These are phyloP conservation scores for Cercospora sojina DNA, from an alignment of 2,329 filamentous ascomycete genomes.

Conservation along the genomic window DNA sequence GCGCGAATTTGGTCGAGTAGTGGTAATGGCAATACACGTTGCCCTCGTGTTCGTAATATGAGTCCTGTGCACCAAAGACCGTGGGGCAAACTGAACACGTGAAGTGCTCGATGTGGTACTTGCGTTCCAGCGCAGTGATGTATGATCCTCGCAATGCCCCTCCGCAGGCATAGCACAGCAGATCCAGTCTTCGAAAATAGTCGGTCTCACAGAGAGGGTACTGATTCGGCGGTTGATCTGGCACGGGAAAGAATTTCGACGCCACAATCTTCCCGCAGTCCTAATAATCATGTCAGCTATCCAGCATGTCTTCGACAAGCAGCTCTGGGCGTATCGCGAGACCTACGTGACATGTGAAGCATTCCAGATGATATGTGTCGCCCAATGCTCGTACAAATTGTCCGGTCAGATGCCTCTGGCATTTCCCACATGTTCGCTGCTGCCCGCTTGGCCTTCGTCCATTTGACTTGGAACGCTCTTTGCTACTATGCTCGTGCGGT, in stretches of 20 bases:
- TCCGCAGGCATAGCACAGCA: conserved; percentile 89
- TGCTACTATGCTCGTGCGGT: conserved; percentile 25
- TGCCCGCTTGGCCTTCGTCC: conserved; percentile 36
- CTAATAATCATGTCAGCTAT: conserved; percentile 51
- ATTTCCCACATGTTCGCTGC: conserved; percentile 69
- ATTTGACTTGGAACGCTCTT: conserved; percentile 30
- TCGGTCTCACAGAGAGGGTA: conserved; percentile 97
- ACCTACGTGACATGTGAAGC: conserved; percentile 93
- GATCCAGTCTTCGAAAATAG: conserved; percentile 88
- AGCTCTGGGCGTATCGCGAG: not conserved
- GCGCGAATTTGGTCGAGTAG: conserved; percentile 95
- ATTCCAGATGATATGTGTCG: conserved; percentile 94
- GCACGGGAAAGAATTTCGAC: conserved; percentile 97
- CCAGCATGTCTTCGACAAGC: not conserved
- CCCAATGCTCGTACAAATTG: conserved; percentile 94
- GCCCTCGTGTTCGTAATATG: conserved; percentile 96
- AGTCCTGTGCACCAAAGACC: conserved; percentile 97
- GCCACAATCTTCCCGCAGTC: conserved; percentile 96
- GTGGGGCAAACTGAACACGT: conserved; percentile 96
- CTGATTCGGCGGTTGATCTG: conserved; percentile 83
- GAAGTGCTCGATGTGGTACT: conserved; percentile 99
- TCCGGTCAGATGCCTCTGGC: conserved; percentile 79
- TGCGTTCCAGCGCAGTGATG: conserved; percentile 94
- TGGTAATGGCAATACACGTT: conserved; percentile 98
- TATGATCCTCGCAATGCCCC: conserved; percentile 93